Evolutionary conservation across 2,329 filamentous ascomycete genomes (phyloP).

Genomic region (Rosellinia necatrix): DNA sequence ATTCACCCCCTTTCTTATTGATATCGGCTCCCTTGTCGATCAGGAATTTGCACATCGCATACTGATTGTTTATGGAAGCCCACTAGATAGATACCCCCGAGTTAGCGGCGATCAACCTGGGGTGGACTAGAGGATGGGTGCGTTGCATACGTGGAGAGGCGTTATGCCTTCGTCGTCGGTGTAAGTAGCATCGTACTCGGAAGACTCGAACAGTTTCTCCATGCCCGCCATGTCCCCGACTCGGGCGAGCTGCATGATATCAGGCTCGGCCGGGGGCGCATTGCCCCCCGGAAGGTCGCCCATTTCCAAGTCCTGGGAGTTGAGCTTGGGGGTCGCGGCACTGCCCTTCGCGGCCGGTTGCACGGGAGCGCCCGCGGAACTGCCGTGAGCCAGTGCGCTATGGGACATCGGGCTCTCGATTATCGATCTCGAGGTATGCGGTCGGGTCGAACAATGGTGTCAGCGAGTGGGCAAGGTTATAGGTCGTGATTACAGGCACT

Average conservation of each 20-base stretch:
- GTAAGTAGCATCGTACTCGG: slow-evolving; percentile 81
- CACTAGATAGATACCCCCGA: slow-evolving; percentile 67
- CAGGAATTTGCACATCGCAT: slow-evolving; percentile 94
- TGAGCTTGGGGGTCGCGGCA: slow-evolving; percentile 60
- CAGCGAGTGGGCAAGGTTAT: neutral
- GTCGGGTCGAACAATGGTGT: neutral
- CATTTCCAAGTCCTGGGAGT: slow-evolving; percentile 59
- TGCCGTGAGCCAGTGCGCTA: slow-evolving; percentile 43
- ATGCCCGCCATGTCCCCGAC: slow-evolving; percentile 85
- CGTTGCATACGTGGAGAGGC: slow-evolving; percentile 75
- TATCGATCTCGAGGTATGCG: neutral
- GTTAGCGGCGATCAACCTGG: slow-evolving; percentile 22
- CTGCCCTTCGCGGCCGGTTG: slow-evolving; percentile 61
- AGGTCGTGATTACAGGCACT: slow-evolving; percentile 7
- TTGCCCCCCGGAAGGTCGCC: slow-evolving; percentile 52
- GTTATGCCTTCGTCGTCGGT: slow-evolving; percentile 93
- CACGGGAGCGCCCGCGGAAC: slow-evolving; percentile 49
- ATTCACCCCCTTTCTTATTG: slow-evolving; percentile 94
- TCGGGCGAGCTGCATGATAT: slow-evolving; percentile 94
- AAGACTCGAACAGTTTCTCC: slow-evolving; percentile 85
- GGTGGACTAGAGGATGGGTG: neutral
- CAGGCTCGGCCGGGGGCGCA: slow-evolving; percentile 59
- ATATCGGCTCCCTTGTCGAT: slow-evolving; percentile 84
- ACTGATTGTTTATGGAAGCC: slow-evolving; percentile 99
- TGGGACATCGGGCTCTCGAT: slow-evolving; percentile 47